phyloP scores from a whole-genome alignment of 208 protist species.

The Acanthamoeba quina region DNA sequence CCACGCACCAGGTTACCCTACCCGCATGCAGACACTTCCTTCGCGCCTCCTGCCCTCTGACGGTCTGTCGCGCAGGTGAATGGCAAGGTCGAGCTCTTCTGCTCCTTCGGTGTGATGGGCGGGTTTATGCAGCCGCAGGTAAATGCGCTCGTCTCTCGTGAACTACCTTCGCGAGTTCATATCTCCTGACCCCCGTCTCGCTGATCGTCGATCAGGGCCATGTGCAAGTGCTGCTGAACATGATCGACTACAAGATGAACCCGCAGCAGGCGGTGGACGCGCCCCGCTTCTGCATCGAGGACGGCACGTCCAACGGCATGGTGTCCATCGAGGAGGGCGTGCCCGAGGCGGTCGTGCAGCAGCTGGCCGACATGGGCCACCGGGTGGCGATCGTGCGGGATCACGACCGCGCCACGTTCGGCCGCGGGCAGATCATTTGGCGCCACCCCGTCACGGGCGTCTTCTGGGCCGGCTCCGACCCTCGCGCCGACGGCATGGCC shows the following conservation, averaged over 20 bases:
- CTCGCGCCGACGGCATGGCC: conserved; percentile 83
- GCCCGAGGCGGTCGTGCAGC: neutral
- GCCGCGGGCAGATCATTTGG: conserved; percentile 85
- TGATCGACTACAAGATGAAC: conserved; percentile 86
- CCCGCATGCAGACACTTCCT: neutral
- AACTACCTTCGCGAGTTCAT: neutral
- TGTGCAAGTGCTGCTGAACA: conserved; percentile 87
- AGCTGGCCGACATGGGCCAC: conserved; percentile 75
- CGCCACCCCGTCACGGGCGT: conserved; percentile 26
- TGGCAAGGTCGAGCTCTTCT: conserved; percentile 79
- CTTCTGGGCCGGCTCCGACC: conserved; percentile 83
- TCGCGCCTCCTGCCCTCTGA: neutral
- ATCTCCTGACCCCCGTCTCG: neutral
- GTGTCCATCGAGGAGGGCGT: conserved; percentile 76
- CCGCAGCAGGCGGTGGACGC: conserved; percentile 88
- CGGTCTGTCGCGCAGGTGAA: neutral
- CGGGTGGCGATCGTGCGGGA: conserved; percentile 21
- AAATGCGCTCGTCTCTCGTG: neutral
- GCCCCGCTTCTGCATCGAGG: conserved; percentile 84
- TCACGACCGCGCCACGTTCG: conserved; percentile 75
- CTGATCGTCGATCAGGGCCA: conserved; percentile 82
- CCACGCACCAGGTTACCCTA: conserved; percentile 37
- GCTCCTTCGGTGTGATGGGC: conserved; percentile 89
- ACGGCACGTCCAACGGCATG: neutral
- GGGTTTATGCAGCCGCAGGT: conserved; percentile 88